These are phyloP conservation scores for Sugiyamaella castrensis DNA, from an alignment of 1,139 yeast genomes.

Conservation along the genomic window DNA sequence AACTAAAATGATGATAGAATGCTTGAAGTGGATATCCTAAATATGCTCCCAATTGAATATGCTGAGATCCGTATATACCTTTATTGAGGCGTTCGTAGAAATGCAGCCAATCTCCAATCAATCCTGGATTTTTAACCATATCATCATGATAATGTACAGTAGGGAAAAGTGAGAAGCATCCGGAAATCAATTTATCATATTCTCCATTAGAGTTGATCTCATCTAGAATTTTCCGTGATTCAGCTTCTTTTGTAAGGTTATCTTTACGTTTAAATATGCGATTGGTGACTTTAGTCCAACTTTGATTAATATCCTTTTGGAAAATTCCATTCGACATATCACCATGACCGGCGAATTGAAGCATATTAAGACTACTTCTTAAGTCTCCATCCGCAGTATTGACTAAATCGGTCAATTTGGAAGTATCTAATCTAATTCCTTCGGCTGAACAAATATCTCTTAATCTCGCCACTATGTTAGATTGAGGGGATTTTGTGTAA, in stretches of 20 bases:
- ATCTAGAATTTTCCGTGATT: slow-evolving; percentile 44
- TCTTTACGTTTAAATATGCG: slow-evolving; percentile 39
- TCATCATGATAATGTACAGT: slow-evolving; percentile 60
- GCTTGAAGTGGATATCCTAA: slow-evolving; percentile 58
- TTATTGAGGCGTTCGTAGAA: slow-evolving; percentile 56
- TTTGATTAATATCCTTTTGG: slow-evolving; percentile 26
- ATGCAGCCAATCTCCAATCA: slow-evolving; percentile 72
- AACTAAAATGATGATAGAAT: slow-evolving; percentile 64
- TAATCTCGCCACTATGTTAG: slow-evolving; percentile 48
- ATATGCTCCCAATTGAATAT: slow-evolving; percentile 54
- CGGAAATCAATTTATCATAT: slow-evolving; percentile 60
- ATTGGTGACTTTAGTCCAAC: slow-evolving; percentile 29
- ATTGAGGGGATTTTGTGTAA: slow-evolving; percentile 59
- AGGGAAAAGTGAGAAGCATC: slow-evolving; percentile 68
- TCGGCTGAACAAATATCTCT: slow-evolving; percentile 52
- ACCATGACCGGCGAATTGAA: slow-evolving; percentile 64
- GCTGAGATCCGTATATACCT: slow-evolving; percentile 44
- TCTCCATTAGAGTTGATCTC: slow-evolving; percentile 47
- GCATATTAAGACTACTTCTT: slow-evolving; percentile 76
- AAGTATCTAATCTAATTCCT: slow-evolving; percentile 38
- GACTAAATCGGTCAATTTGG: slow-evolving; percentile 54
- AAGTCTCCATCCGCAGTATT: slow-evolving; percentile 79
- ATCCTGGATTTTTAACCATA: slow-evolving; percentile 58
- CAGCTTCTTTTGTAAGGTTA: slow-evolving; percentile 52
- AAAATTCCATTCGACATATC: slow-evolving; percentile 13